Percentiles rank a stretch among this genome's conserved stretches.
Conservation (phyloP, 2,329 filamentous ascomycete species). For the Apiospora kogelbergensis region DNA sequence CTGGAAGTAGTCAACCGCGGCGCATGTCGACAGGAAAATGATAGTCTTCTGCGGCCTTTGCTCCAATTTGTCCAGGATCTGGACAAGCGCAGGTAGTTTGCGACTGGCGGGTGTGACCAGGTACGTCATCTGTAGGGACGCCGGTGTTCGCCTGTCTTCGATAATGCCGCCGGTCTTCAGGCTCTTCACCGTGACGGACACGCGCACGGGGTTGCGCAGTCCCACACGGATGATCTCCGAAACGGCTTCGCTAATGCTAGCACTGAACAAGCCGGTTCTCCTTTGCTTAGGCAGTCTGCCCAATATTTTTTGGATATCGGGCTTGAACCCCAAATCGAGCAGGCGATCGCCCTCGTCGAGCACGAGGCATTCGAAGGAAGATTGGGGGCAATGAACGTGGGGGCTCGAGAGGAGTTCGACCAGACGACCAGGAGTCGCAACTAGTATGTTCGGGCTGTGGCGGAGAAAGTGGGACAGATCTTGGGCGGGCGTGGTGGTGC, state of each 20-base stretch:
- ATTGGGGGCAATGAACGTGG: constrained; percentile 84
- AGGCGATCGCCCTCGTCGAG: constrained; percentile 93
- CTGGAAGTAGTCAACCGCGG: constrained; percentile 91
- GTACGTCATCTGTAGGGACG: constrained; percentile 91
- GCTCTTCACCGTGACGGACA: constrained; percentile 88
- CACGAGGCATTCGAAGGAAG: constrained; percentile 87
- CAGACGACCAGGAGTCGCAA: constrained; percentile 87
- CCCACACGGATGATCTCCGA: constrained; percentile 91
- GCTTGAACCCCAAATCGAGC: constrained; percentile 90
- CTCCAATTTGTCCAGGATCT: constrained; percentile 68
- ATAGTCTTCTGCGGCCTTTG: constrained; percentile 81
- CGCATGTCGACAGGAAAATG: constrained; percentile 90
- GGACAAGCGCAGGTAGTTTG: constrained; percentile 74
- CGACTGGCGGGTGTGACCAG: constrained; percentile 72
- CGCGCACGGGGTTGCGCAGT: constrained; percentile 89
- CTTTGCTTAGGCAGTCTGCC: constrained; percentile 86
- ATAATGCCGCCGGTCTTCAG: constrained; percentile 62
- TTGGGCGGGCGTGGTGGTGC: constrained; percentile 74
- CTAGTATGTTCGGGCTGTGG: constrained; percentile 81
- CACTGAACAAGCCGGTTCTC: constrained; percentile 90
- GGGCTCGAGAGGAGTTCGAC: constrained; percentile 84
- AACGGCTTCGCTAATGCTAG: constrained; percentile 93
- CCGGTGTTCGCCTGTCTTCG: constrained; percentile 85
- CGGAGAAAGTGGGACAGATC: constrained; percentile 85
- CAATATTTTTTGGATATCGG: constrained; percentile 83